phyloP scores from a whole-genome alignment of 768 basidiomycete species.

The Phlegmacium glaucopus region DNA sequence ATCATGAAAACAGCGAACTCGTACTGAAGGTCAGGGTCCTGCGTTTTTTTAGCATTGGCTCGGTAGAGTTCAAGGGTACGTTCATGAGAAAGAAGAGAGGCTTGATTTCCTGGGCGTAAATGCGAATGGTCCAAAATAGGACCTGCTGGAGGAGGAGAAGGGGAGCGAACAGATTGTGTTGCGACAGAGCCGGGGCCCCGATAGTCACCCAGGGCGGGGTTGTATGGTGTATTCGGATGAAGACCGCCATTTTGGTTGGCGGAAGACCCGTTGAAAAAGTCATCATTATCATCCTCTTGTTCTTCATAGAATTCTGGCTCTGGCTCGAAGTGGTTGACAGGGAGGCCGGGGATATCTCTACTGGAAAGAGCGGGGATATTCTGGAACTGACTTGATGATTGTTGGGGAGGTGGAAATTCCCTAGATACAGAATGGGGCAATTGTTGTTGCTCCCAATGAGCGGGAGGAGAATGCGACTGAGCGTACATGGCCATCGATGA shows the following conservation, averaged over 20 bases:
- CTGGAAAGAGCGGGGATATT: slow-evolving; percentile 16
- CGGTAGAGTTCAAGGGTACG: slow-evolving; percentile 97
- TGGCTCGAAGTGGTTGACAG: slow-evolving; percentile 31
- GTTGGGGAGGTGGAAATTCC: slow-evolving; percentile 9
- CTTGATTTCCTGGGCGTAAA: slow-evolving; percentile 88
- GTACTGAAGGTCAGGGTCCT: slow-evolving; percentile 96
- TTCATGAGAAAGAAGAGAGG: slow-evolving; percentile 90
- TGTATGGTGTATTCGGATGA: slow-evolving; percentile 28
- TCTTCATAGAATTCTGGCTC: slow-evolving; percentile 41
- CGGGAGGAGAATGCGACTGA: slow-evolving; percentile 8
- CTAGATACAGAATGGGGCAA: neutral
- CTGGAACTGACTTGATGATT: slow-evolving; percentile 25
- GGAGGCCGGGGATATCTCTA: slow-evolving; percentile 23
- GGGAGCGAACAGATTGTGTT: slow-evolving; percentile 58
- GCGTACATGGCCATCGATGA: slow-evolving; percentile 24
- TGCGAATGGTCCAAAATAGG: slow-evolving; percentile 89
- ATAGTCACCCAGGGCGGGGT: slow-evolving; percentile 28
- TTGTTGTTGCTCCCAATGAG: neutral
- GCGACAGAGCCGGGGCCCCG: slow-evolving; percentile 37
- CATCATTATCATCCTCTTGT: slow-evolving; percentile 45
- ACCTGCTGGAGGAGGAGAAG: slow-evolving; percentile 56
- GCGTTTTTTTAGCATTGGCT: slow-evolving; percentile 96
- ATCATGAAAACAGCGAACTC: slow-evolving; percentile 99
- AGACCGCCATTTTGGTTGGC: slow-evolving; percentile 25
- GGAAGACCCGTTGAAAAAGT: slow-evolving; percentile 41